Base-by-base conservation (phyloP, 73 alveolate genomes). In the Durusdinium trenchii region DNA sequence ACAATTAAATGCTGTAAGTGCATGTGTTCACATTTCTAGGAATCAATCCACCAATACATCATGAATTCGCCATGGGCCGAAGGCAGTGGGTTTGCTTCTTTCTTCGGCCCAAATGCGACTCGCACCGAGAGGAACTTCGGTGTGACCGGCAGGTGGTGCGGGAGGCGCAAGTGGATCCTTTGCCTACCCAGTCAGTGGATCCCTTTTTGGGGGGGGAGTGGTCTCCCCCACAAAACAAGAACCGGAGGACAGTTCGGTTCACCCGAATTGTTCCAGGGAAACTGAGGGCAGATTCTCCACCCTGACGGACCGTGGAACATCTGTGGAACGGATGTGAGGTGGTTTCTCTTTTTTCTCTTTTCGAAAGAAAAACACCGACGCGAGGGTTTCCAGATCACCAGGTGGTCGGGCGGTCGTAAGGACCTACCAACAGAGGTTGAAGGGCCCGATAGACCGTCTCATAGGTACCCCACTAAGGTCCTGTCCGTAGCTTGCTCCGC, bases 131-230 rank as follows among this genome's bases (percentile, higher is more conserved):
- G 92, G 92, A 82, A 48, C 92, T 82, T 23, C 92, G 92, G 32
- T 3, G 92, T 35, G 92, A 47, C 47, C 92, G 71, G n/a, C 48
- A 82, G n/a, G 92, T 82, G 67, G 92, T 82, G 4, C 48, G 92
- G 92, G 47, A 47, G 92, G 90, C 90, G 32, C 12, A 57, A 57
- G 57, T 35, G 51, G 51, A 45, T 9, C 64, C 28, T 54, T 54
- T 20, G 64, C 28, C 64, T 9, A 54, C 20, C 64, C 64, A 20
- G 64, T 54, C 64, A 54, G 9, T n/a, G n/a, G n/a, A n/a, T n/a
- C n/a, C n/a, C n/a, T n/a, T n/a, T n/a, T n/a, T n/a, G n/a, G n/a
- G n/a, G n/a, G n/a, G n/a, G n/a, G n/a, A n/a, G n/a, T n/a, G n/a
- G n/a, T n/a, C n/a, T n/a, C n/a, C n/a, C n/a, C n/a, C n/a, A n/a